Evolutionary conservation across 306 rosid genomes (phyloP).

Genomic region (Dicorynia guianensis): DNA sequence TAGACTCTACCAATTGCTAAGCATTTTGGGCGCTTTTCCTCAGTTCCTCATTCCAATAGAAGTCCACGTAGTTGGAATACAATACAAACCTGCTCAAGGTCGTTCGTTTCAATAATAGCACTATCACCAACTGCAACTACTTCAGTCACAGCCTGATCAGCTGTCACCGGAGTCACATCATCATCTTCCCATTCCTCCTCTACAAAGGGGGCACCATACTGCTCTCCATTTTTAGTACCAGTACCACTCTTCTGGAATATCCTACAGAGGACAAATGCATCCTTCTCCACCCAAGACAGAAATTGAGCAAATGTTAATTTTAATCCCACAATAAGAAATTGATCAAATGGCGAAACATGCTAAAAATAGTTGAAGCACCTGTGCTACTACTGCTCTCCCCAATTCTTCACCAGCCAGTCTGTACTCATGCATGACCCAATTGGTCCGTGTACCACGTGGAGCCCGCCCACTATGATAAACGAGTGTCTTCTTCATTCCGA

Average conservation of each 20-base stretch:
- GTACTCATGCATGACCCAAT: slow-evolving; percentile 99
- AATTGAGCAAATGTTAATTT: slow-evolving; percentile 35
- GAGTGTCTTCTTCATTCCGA: slow-evolving; percentile 94
- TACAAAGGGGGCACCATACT: slow-evolving; percentile 88
- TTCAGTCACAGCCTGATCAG: slow-evolving; percentile 30
- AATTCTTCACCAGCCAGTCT: slow-evolving; percentile 63
- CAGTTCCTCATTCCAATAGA: slow-evolving; percentile 56
- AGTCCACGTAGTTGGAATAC: not conserved
- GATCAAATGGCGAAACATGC: not conserved
- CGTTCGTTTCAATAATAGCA: slow-evolving; percentile 48
- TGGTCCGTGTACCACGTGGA: slow-evolving; percentile 72
- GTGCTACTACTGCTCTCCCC: slow-evolving; percentile 56
- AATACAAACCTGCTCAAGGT: slow-evolving; percentile 67
- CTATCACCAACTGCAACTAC: slow-evolving; percentile 26
- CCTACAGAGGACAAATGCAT: slow-evolving; percentile 87
- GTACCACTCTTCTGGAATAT: slow-evolving; percentile 95
- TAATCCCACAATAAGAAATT: not conserved
- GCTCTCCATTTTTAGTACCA: slow-evolving; percentile 93
- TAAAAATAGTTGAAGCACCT: slow-evolving; percentile 42
- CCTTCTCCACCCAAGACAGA: slow-evolving; percentile 61
- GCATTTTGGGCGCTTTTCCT: slow-evolving; percentile 45
- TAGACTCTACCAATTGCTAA: slow-evolving; percentile 29
- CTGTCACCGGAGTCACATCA: slow-evolving; percentile 47
- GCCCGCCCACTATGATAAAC: slow-evolving; percentile 89
- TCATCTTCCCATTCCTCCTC: slow-evolving; percentile 92